These are phyloP conservation scores for Lenzites betulinus DNA, from an alignment of 768 basidiomycete genomes.

Conservation along the genomic window DNA sequence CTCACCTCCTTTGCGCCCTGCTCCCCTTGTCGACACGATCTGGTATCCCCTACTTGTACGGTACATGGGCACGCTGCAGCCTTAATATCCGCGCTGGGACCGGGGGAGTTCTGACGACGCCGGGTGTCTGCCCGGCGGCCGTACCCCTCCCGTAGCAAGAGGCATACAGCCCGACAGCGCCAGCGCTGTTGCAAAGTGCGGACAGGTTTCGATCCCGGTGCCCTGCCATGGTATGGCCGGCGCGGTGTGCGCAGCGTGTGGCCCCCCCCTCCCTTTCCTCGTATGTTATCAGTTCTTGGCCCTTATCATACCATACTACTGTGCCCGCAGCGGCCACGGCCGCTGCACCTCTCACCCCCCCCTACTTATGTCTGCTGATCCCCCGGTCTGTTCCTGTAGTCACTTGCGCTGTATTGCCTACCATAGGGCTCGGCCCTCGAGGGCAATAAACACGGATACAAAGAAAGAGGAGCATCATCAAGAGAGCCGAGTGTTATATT, in stretches of 20 bases:
- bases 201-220: conserved; percentile 7
- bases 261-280: neutral
- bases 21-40: too few species aligned
- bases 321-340: neutral
- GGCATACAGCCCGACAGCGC: neutral
- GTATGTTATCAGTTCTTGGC: neutral
- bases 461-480: too few species aligned
- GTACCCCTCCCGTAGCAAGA: conserved; percentile 12
- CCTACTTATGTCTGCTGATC: neutral
- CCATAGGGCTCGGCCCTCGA: conserved; percentile 12
- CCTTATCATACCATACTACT: neutral
- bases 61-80: too few species aligned
- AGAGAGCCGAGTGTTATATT: too few species aligned
- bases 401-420: neutral
- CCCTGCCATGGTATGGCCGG: conserved; percentile 2
- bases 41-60: too few species aligned
- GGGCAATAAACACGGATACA: conserved; percentile 4
- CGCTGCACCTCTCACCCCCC: neutral
- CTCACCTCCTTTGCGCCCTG: too few species aligned
- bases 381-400: neutral
- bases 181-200: neutral
- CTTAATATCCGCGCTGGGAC: neutral
- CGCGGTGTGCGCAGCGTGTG: neutral
- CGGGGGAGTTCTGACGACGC: conserved; percentile 1
- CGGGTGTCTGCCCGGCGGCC: neutral